A percentile compares a stretch with the other conserved stretches of the same genome.
Conservation (phyloP, 176 grass and related monocot species). For the Cocos nucifera region DNA sequence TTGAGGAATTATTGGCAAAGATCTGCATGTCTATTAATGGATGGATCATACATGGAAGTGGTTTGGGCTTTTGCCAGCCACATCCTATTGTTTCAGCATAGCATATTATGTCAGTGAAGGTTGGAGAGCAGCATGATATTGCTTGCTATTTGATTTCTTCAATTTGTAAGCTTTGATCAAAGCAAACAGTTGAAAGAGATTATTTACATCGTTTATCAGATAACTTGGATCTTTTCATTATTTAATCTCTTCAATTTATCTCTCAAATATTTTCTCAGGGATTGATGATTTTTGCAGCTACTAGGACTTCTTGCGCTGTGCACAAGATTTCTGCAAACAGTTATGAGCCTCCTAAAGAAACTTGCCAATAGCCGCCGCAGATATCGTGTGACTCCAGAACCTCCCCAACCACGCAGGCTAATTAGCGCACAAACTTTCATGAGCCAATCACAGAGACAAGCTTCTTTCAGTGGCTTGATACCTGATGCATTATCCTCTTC, state of each 20-base stretch:
- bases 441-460: not conserved
- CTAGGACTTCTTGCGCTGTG: constrained; percentile 42
- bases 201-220: too few species aligned
- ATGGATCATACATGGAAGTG: too few species aligned
- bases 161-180: too few species aligned
- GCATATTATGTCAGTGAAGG: too few species aligned
- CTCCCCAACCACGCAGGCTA: not conserved
- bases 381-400: not conserved
- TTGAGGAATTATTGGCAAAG: too few species aligned
- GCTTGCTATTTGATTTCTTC: too few species aligned
- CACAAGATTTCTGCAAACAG: constrained; percentile 38
- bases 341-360: constrained; percentile 38
- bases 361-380: not conserved
- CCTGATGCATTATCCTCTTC: not conserved
- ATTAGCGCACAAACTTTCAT: not conserved
- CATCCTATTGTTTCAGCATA: too few species aligned
- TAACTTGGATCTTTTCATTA: not conserved
- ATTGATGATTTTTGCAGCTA: constrained; percentile 29
- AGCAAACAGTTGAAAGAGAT: too few species aligned
- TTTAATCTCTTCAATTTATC: not conserved
- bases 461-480: not conserved
- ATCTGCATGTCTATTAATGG: too few species aligned
- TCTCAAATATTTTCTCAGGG: too few species aligned
- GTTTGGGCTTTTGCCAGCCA: too few species aligned
- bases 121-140: too few species aligned